phyloP scores from a whole-genome alignment of 2,329 filamentous ascomycete genomes.

The Rhynchosporium secalis region DNA sequence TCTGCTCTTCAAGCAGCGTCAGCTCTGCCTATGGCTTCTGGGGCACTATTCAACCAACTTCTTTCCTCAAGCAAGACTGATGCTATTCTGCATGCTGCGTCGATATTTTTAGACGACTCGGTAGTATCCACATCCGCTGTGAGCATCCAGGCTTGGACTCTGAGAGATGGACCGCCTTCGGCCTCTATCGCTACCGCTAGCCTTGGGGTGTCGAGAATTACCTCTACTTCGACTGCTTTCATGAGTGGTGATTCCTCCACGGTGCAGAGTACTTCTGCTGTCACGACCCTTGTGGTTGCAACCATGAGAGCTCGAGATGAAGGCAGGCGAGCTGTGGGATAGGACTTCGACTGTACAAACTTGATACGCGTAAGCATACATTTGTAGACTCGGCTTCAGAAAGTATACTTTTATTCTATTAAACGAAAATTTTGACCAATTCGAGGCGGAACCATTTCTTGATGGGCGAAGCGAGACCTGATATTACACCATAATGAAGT shows the following conservation, averaged over 20 bases:
- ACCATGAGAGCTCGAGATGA: slow-evolving; percentile 12
- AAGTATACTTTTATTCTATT: too few species aligned
- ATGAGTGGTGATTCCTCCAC: not conserved
- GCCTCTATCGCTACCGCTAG: not conserved
- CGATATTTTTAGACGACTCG: slow-evolving; percentile 11
- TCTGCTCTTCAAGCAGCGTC: not conserved
- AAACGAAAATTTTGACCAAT: too few species aligned
- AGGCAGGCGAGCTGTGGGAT: not conserved
- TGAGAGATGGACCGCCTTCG: not conserved
- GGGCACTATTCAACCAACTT: slow-evolving; percentile 7
- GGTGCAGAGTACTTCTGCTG: not conserved
- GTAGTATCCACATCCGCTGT: not conserved
- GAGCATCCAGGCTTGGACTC: slow-evolving; percentile 3
- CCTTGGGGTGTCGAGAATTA: not conserved
- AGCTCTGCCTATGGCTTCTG: slow-evolving; percentile 2
- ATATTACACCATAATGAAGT: too few species aligned
- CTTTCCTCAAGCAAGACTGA: not conserved
- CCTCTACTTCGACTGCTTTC: not conserved
- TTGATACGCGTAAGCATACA: too few species aligned
- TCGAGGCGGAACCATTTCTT: too few species aligned
- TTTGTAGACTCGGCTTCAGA: too few species aligned
- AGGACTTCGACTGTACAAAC: too few species aligned
- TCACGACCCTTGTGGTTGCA: not conserved
- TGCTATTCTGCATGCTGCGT: slow-evolving; percentile 17
- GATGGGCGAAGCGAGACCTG: too few species aligned